Evolutionary conservation across 257 asterid species (phyloP).

Genomic region (Cynanchum wilfordii): DNA sequence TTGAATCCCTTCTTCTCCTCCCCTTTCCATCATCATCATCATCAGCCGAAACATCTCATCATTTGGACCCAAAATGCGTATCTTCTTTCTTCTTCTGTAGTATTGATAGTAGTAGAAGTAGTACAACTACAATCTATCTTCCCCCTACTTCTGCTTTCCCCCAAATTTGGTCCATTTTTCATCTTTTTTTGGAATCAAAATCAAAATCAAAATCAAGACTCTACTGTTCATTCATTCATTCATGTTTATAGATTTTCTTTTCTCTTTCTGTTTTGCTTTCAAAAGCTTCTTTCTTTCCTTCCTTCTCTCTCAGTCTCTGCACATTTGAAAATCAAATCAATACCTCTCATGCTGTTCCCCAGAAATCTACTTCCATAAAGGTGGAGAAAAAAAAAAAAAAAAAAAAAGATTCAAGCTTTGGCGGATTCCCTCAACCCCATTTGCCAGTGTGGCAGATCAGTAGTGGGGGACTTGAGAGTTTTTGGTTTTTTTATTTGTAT

Average conservation of each 20-base stretch:
- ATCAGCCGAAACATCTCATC: conserved; percentile 13
- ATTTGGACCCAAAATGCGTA: conserved; percentile 7
- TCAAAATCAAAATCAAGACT: no score
- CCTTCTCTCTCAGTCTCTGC: neutral
- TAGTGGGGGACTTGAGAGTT: neutral
- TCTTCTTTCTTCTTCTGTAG: neutral
- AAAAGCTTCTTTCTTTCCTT: neutral
- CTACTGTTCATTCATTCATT: neutral
- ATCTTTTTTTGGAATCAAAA: neutral
- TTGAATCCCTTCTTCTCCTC: neutral
- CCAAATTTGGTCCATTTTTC: neutral
- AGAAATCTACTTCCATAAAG: neutral
- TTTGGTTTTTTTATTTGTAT: neutral
- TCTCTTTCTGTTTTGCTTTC: neutral
- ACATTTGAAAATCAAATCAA: neutral
- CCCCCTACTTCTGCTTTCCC: neutral
- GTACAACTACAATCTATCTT: neutral
- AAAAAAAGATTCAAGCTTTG: neutral
- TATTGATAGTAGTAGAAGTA: no score
- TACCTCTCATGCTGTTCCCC: neutral
- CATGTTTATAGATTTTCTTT: no score
- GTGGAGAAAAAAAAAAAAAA: neutral
- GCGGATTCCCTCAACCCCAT: conserved; percentile 7
- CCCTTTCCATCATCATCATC: conserved; percentile 14
- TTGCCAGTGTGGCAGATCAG: neutral